These are phyloP conservation scores for Aspergillus costaricaensis DNA, from an alignment of 2,329 filamentous ascomycete species.

Conservation along the genomic window DNA sequence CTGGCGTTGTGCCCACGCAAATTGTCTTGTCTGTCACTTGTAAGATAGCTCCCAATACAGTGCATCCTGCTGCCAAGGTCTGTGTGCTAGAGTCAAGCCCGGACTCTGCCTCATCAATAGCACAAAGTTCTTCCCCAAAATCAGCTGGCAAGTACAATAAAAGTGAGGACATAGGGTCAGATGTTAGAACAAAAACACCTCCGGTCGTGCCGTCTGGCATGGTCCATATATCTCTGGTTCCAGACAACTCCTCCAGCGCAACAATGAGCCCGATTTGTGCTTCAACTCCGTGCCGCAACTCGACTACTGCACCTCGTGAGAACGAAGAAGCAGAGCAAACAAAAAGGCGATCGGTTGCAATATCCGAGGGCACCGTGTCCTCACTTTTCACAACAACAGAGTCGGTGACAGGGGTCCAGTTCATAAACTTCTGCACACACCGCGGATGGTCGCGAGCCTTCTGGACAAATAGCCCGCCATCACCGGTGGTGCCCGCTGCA, in stretches of 20 bases:
- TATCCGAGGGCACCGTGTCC: constrained; percentile 22
- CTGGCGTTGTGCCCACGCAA: constrained; percentile 30
- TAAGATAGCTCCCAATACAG: constrained; percentile 38
- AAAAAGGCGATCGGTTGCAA: constrained; percentile 61
- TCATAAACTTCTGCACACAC: constrained; percentile 63
- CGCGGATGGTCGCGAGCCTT: constrained; percentile 57
- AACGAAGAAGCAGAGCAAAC: constrained; percentile 65
- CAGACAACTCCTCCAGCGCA: constrained; percentile 42
- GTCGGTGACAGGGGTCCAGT: constrained; percentile 60
- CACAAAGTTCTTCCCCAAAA: constrained; percentile 41
- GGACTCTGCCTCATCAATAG: constrained; percentile 41
- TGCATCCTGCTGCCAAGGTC: constrained; percentile 48
- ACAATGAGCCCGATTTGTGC: constrained; percentile 61
- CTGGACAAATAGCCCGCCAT: constrained; percentile 75
- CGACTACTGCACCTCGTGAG: constrained; percentile 63
- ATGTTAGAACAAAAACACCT: constrained; percentile 44
- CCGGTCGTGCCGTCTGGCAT: constrained; percentile 37
- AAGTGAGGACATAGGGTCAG: constrained; percentile 44
- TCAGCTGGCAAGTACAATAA: constrained; percentile 42
- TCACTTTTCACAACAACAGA: constrained; percentile 33
- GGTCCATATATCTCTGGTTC: constrained; percentile 48
- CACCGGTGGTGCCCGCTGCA: constrained; percentile 74
- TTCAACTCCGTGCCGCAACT: constrained; percentile 69
- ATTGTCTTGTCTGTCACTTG: constrained; percentile 47
- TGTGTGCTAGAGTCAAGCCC: constrained; percentile 45